These are phyloP conservation scores for Euphorbia celastroides DNA, from an alignment of 441 rosid genomes.

Conservation along the genomic window DNA sequence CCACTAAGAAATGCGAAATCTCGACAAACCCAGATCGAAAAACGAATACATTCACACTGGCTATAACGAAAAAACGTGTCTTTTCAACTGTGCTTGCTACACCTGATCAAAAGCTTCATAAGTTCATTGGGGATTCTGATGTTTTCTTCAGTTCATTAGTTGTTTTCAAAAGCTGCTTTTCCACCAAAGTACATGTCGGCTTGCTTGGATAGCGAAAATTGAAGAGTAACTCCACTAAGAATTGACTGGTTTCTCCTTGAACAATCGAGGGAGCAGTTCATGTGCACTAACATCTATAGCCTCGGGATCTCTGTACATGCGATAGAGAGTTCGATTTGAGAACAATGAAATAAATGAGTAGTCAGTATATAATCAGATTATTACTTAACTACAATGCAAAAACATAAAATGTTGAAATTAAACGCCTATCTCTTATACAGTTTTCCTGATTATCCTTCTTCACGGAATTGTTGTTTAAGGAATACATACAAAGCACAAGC, in stretches of 20 bases:
- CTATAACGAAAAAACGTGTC: slow-evolving; percentile 14
- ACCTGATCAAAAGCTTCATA: slow-evolving; percentile 13
- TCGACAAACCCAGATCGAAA: slow-evolving; percentile 19
- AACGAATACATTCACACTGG: slow-evolving; percentile 16
- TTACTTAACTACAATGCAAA: too few relatives aligned
- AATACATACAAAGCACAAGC: too few relatives aligned
- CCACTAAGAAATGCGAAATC: slow-evolving; percentile 8
- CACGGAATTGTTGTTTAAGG: too few relatives aligned
- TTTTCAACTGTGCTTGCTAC: slow-evolving; percentile 12
- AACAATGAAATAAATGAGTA: too few relatives aligned
- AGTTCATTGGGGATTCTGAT: slow-evolving; percentile 5
- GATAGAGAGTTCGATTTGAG: not conserved
- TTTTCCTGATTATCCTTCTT: too few relatives aligned
- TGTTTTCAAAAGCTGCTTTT: slow-evolving; percentile 18
- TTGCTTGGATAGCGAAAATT: slow-evolving; percentile 7
- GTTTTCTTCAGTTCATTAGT: not conserved
- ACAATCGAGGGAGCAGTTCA: slow-evolving; percentile 79
- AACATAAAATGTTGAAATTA: too few relatives aligned
- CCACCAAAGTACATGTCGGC: not conserved
- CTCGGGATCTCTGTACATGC: slow-evolving; percentile 62
- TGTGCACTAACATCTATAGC: slow-evolving; percentile 60
- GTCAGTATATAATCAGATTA: not conserved
- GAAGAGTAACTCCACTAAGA: slow-evolving; percentile 20
- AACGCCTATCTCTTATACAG: too few relatives aligned
- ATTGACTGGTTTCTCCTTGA: slow-evolving; percentile 47